Conservation (phyloP, 352 stramenopile species). For the Globisporangium canariense region DNA sequence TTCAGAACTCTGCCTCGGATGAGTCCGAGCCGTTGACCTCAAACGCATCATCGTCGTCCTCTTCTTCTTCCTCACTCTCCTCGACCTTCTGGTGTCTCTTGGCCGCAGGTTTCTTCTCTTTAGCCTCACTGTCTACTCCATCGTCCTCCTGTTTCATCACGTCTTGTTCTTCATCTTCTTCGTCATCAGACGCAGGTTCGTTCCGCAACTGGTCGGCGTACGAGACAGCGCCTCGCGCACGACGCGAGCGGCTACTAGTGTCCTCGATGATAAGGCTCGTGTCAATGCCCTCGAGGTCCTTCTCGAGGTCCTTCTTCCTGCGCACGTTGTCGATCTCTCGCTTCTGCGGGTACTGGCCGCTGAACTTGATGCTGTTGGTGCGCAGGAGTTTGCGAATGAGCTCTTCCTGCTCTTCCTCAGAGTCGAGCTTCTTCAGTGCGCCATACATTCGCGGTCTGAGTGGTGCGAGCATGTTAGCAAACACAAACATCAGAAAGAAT, state of each 20-base stretch:
- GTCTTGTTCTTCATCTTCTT: conserved; percentile 30
- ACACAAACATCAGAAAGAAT: too few species aligned
- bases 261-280: conserved; percentile 67
- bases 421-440: conserved; percentile 39
- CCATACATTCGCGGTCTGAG: conserved; percentile 64
- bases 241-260: conserved; percentile 17
- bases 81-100: conserved; percentile 12
- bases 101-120: neutral
- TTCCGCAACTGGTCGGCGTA: conserved; percentile 12
- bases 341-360: conserved; percentile 54
- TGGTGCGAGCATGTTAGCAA: neutral
- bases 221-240: conserved; percentile 3
- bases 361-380: conserved; percentile 47
- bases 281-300: conserved; percentile 82
- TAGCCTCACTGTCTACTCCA: neutral
- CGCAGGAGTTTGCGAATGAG: conserved; percentile 53
- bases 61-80: conserved; percentile 12
- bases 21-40: conserved; percentile 27
- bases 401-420: conserved; percentile 47
- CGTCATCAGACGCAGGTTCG: conserved; percentile 23
- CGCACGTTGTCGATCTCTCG: conserved; percentile 65
- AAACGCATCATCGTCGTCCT: conserved; percentile 10
- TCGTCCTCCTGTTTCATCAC: conserved; percentile 9
- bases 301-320: conserved; percentile 61
- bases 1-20: conserved; percentile 41